phyloP scores from a whole-genome alignment of 2,329 filamentous ascomycete genomes.

The Leptographium galeiforme region DNA sequence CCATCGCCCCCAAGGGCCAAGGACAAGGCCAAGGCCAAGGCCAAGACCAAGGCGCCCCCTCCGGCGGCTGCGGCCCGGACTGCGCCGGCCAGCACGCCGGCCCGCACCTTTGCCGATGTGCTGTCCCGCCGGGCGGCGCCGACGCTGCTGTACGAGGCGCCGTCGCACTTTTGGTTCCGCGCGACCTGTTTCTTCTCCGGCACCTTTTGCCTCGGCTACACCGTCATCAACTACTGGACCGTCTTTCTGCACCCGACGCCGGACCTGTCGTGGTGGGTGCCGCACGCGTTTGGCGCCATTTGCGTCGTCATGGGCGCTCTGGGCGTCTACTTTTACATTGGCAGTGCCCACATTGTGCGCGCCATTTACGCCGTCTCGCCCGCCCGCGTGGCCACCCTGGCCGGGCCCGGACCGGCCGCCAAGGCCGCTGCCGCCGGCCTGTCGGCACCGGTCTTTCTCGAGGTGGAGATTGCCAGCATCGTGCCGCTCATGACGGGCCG shows the following conservation, averaged over 20 bases:
- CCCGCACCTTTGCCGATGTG: conserved; percentile 33
- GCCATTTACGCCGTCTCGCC: conserved; percentile 41
- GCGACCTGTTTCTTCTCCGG: conserved; percentile 44
- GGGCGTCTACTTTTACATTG: conserved; percentile 45
- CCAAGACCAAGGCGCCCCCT: too few species aligned
- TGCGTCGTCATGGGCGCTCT: conserved; percentile 46
- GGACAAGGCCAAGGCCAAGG: neutral
- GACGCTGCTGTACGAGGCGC: conserved; percentile 50
- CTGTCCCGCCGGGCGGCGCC: conserved; percentile 41
- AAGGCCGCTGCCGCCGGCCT: conserved; percentile 7
- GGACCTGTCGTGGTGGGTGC: conserved; percentile 41
- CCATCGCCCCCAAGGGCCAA: neutral
- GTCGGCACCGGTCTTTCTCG: conserved; percentile 28
- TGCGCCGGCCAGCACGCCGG: neutral
- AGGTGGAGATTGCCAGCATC: conserved; percentile 37
- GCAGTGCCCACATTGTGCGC: conserved; percentile 44
- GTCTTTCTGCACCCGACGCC: conserved; percentile 35
- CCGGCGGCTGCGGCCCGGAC: neutral
- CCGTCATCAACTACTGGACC: conserved; percentile 34
- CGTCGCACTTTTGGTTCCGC: conserved; percentile 50
- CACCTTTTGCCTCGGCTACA: conserved; percentile 37
- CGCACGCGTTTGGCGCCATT: conserved; percentile 41
- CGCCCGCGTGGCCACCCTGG: conserved; percentile 4
- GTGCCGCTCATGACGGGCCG: conserved; percentile 33
- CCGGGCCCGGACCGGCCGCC: conserved; percentile 6